Evolutionary conservation across 1,284 basidiomycete species (phyloP).

Genomic region (Abortiporus biennis): DNA sequence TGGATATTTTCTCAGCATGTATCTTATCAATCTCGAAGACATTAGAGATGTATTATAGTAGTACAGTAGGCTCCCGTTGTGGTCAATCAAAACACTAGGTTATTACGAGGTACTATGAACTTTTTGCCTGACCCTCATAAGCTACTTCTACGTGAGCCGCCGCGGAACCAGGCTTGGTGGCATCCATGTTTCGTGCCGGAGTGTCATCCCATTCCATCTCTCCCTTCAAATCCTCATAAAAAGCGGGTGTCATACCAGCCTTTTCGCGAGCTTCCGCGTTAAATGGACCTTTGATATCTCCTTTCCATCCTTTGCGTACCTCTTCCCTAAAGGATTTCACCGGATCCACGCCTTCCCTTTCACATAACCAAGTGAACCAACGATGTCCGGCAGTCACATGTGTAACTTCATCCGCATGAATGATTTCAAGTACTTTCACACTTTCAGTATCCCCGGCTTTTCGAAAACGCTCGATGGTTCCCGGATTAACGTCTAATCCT

Average conservation of each 20-base stretch:
- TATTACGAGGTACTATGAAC: too few relatives aligned
- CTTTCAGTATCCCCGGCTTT: conserved; percentile 68
- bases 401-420: conserved; percentile 81
- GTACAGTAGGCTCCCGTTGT: too few relatives aligned
- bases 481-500: conserved; percentile 83
- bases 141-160: too few relatives aligned
- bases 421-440: conserved; percentile 67
- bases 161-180: too few relatives aligned
- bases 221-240: conserved; percentile 69
- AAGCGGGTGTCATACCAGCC: conserved; percentile 68
- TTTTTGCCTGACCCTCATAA: too few relatives aligned
- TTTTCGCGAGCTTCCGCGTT: conserved; percentile 72
- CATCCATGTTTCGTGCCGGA: too few relatives aligned
- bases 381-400: conserved; percentile 82
- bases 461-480: conserved; percentile 75
- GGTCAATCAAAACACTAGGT: too few relatives aligned
- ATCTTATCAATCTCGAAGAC: too few relatives aligned
- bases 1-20: too few relatives aligned
- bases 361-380: conserved; percentile 82
- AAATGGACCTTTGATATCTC: conserved; percentile 82
- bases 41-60: too few relatives aligned
- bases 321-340: conserved; percentile 70
- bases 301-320: conserved; percentile 70
- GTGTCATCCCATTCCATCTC: conserved; percentile 29
- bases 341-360: conserved; percentile 58